phyloP scores from a whole-genome alignment of 1,139 yeast species.

The Dujonia santamariae region DNA sequence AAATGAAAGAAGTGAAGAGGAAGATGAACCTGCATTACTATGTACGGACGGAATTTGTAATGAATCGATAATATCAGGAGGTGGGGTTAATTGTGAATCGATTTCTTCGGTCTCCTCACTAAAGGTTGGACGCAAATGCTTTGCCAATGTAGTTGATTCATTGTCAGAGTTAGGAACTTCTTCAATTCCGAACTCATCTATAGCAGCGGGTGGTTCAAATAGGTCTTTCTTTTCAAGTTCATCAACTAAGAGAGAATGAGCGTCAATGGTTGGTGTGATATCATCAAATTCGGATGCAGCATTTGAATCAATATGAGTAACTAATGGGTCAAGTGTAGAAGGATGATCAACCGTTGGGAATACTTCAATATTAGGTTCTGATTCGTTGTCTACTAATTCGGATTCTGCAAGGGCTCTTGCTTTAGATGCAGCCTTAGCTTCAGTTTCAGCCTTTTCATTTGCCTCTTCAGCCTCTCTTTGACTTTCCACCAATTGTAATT shows the following conservation, averaged over 20 bases:
- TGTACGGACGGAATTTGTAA: conserved; percentile 5
- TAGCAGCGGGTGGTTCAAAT: conserved; percentile 7
- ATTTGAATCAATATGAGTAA: neutral
- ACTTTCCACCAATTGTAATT: too few relatives aligned
- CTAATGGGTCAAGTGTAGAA: neutral
- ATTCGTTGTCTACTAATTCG: neutral
- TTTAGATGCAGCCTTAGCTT: neutral
- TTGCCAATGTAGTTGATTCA: neutral
- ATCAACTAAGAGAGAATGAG: conserved; percentile 20
- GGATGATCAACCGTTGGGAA: conserved; percentile 4
- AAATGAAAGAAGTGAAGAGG: conserved; percentile 25
- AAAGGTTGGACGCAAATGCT: conserved; percentile 30
- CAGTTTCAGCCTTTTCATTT: conserved; percentile 19
- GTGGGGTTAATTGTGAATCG: neutral
- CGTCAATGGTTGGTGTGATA: conserved; percentile 15
- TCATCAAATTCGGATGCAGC: conserved; percentile 2
- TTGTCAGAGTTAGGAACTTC: conserved; percentile 11
- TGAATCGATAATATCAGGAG: conserved; percentile 3
- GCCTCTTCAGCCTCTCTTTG: conserved; percentile 10
- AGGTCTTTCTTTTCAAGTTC: conserved; percentile 20
- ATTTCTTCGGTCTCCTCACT: neutral
- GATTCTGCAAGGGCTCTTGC: conserved; percentile 5
- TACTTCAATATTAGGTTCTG: conserved; percentile 6
- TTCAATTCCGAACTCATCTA: conserved; percentile 18
- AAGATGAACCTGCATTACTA: conserved; percentile 19